Base-by-base conservation (phyloP, 75 land plant genomes). In the Selaginella tamariscina region DNA sequence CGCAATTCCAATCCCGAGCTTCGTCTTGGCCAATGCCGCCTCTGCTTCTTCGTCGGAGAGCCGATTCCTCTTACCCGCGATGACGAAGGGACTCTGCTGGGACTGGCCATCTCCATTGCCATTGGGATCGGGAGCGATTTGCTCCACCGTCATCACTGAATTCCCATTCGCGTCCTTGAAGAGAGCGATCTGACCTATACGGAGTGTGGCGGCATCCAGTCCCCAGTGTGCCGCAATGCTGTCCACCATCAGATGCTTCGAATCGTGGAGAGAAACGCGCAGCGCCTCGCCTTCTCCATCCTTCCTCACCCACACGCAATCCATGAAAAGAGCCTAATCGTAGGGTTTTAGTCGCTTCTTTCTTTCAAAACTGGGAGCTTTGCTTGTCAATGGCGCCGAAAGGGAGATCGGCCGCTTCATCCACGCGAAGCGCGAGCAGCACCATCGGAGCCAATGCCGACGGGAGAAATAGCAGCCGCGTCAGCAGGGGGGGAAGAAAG, bases 1-100 rank as follows among this genome's bases (percentile, higher is more conserved):
- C 49, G 49, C 49, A 39, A 39, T 39, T 39, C 49, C 49, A 39
- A 39, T 39, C 49, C 49, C 49, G 49, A 39, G 49, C 49, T 39
- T 39, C 49, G 49, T 39, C 49, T 39, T 39, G 49, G 49, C 49
- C 49, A 39, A 39, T 39, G 49, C 49, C 49, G 49, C 49, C 49
- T 39, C 49, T 39, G 49, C 49, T 39, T 39, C 49, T 39, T 39
- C 49, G 11, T 39, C 49, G 49, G 49, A 39, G 49, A 15, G 49
- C 49, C 49, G 49, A 39, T 39, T 39, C 49, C 49, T 39, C 49
- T 39, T 39, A 39, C 49, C 49, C 49, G 49, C 15, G 49, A 39
- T 39, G 49, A 39, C 49, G 49, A 39, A 39, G 49, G 49, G 49
- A 39, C 49, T 39, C 49, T 39, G 49, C 49, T 39, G 49, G 49